Base-by-base conservation (phyloP, 129 eudicot species). In the Glebionis coronaria region DNA sequence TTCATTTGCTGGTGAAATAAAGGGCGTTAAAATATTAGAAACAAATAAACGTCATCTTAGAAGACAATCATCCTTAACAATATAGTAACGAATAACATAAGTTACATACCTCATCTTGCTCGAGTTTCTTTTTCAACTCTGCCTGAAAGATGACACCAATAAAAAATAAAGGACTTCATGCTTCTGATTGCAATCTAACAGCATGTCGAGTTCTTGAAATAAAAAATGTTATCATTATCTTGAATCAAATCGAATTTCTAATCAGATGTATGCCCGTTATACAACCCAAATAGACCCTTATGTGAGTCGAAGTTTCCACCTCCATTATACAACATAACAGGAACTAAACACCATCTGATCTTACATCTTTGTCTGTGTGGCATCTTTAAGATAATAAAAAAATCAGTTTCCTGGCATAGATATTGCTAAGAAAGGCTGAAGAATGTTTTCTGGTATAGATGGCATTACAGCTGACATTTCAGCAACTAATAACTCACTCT, bases 281-380 rank as follows among this genome's bases (percentile, higher is more conserved):
- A n/a, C n/a, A n/a, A n/a, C n/a, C n/a, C n/a, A n/a, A n/a, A n/a
- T n/a, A n/a, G n/a, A n/a, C n/a, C n/a, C n/a, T n/a, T n/a, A n/a
- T n/a, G n/a, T n/a, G n/a, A n/a, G n/a, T n/a, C n/a, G n/a, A 54
- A 38, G 56, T 16, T 68, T 11, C 62, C 31, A 54, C 29, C 46
- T 28, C 46, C 27, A 49, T 10, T n/a, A 47, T 18, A n/a, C n/a
- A n/a, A n/a, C n/a, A n/a, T n/a, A 49, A 59, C 46, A 60, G 21
- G 61, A 58, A 58, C 51, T 51, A 66, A 35, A 18, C 5, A n/a
- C n/a, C n/a, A n/a, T n/a, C n/a, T n/a, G n/a, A 51, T 7, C 96
- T 75, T 84, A 88, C 98, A 79, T 92, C 96, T 72, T 86, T 84
- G 55, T 88, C 96, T 16, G 90, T 78, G 75, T 92, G 98, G 69